phyloP scores from a whole-genome alignment of 176 grass and related monocot genomes.

The Themeda triandra region DNA sequence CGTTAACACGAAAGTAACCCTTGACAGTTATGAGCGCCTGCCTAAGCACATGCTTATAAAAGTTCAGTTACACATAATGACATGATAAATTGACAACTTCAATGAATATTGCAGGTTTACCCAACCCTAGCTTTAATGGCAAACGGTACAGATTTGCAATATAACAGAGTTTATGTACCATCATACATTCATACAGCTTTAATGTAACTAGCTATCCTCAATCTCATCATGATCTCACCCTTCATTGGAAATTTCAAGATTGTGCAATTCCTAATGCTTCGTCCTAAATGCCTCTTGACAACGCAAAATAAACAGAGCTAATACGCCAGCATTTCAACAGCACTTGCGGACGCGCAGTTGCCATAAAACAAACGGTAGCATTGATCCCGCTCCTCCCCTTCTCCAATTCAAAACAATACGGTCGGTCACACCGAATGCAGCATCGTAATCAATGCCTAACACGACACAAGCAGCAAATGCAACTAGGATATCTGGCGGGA shows the following conservation, averaged over 20 bases:
- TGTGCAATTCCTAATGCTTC: neutral
- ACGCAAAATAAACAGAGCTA: neutral
- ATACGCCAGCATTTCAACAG: neutral
- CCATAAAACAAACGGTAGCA: neutral
- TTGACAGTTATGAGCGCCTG: neutral
- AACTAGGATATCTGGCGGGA: neutral
- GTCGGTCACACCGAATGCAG: neutral
- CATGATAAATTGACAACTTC: neutral
- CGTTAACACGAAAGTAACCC: neutral
- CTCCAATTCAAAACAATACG: constrained; percentile 9
- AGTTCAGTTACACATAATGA: neutral
- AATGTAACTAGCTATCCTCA: neutral
- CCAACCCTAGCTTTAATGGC: constrained; percentile 16
- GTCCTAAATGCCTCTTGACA: neutral
- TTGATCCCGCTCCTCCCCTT: neutral
- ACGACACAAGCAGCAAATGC: neutral
- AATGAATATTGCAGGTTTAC: constrained; percentile 21
- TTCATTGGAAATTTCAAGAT: neutral
- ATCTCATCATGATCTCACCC: neutral
- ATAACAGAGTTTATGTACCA: neutral
- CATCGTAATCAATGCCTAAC: neutral
- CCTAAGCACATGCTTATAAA: neutral
- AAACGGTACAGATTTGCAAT: constrained; percentile 23
- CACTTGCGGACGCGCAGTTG: neutral
- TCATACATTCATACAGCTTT: no score